These are phyloP conservation scores for Chenopodium suecicum DNA, from an alignment of 148 eudicot species.

Conservation along the genomic window DNA sequence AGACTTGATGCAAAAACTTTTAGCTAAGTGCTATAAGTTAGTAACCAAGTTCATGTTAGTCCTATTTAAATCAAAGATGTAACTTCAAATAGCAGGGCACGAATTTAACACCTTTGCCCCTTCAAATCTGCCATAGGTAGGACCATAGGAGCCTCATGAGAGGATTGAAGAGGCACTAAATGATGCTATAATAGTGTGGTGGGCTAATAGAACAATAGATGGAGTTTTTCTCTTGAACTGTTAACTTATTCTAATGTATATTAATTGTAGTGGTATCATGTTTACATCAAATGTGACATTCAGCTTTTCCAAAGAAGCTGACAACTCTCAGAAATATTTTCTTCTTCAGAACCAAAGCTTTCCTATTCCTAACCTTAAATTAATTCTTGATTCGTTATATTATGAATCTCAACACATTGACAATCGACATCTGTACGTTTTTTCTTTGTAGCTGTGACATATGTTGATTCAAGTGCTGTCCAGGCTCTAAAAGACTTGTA, in stretches of 20 bases:
- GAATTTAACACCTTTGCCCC: background rate
- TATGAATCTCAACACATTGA: background rate
- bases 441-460: conserved; percentile 64
- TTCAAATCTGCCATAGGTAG: background rate
- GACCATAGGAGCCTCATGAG: background rate
- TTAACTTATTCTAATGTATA: too few relatives aligned
- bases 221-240: too few relatives aligned
- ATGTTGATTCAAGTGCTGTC: conserved; percentile 84
- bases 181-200: background rate
- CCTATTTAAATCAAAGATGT: background rate
- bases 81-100: background rate
- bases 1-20: background rate
- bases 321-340: background rate
- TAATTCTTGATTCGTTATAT: too few relatives aligned
- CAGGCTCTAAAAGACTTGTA: conserved; percentile 83
- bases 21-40: background rate
- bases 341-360: background rate
- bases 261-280: too few relatives aligned
- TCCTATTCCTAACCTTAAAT: background rate
- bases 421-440: background rate
- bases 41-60: background rate
- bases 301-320: background rate
- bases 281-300: background rate
- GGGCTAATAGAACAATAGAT: background rate
- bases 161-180: too few relatives aligned